Evolutionary conservation across 768 basidiomycete genomes (phyloP), one percentile per base, ranked within the genome.

Genomic region (Suillus spraguei): DNA sequence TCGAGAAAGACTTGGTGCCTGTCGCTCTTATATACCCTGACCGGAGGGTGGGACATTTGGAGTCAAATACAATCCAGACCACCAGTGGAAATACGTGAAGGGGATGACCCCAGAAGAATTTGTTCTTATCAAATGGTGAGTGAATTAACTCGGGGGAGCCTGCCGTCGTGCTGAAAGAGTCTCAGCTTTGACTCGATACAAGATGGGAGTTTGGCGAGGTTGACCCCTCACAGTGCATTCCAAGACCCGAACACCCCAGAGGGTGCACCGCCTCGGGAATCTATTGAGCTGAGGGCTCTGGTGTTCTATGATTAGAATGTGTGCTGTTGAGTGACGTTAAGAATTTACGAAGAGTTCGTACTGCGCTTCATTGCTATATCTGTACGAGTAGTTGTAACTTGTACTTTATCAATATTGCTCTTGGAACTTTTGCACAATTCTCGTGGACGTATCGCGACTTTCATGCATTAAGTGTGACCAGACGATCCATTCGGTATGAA

Each of bases 81-180:
- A n/a, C n/a, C n/a, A n/a, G n/a, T n/a, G n/a, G n/a, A n/a, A n/a
- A n/a, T n/a, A n/a, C n/a, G n/a, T n/a, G n/a, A n/a, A n/a, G n/a
- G n/a, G n/a, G n/a, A n/a, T n/a, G n/a, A n/a, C n/a, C n/a, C n/a
- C n/a, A n/a, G n/a, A n/a, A n/a, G n/a, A n/a, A n/a, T n/a, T n/a
- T 47, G 80, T 79, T 20, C 67, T 84, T 58, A 80, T 83, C 59
- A 83, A 84, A 65, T 83, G 82, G 82, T 84, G 56, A 35, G 76
- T 64, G 10, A 52, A 50, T 50, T 13, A 3, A 16, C 38, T 58
- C 22, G 28, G 33, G 9, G 10, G 3, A 16, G 1, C 20, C 20
- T 46, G 24, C 28, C 32, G 28, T 42, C 7, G 1, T 6, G 28
- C 35, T 62, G 52, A 44, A n/a, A 63, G 53, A 10, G 20, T 42